Evolutionary conservation across 1,139 yeast species (phyloP).

Genomic region (Kurtzmaniella quercitrusa): DNA sequence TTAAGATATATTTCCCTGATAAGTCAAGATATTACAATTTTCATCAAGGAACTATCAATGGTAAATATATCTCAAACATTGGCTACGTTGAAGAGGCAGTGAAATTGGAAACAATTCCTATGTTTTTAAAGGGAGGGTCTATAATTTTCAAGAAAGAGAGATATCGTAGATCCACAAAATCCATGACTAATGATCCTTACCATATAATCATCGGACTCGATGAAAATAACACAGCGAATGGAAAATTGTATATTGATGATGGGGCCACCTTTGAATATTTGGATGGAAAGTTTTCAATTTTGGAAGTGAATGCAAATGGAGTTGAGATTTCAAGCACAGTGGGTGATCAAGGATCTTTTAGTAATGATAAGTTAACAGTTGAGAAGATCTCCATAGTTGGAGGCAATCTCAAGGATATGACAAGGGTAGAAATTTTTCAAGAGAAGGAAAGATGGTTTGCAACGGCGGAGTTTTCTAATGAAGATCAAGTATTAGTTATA

Average conservation of each 20-base stretch:
- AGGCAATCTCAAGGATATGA: constrained; percentile 7
- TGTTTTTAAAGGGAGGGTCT: constrained; percentile 73
- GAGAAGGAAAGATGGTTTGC: constrained; percentile 32
- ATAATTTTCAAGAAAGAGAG: constrained; percentile 66
- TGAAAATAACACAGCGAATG: constrained; percentile 45
- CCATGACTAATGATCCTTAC: constrained; percentile 82
- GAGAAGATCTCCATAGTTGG: constrained; percentile 63
- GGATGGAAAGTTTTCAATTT: constrained; percentile 42
- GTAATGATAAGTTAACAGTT: constrained; percentile 23
- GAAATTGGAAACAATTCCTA: constrained; percentile 63
- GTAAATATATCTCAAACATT: constrained; percentile 8
- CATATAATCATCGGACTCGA: constrained; percentile 66
- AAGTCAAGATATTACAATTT: constrained; percentile 58
- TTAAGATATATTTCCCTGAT: constrained; percentile 62
- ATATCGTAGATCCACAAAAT: constrained; percentile 71
- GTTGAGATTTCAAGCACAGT: constrained; percentile 2
- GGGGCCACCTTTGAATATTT: constrained; percentile 67
- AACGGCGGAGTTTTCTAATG: constrained; percentile 7
- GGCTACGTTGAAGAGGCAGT: constrained; percentile 27
- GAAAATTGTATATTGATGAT: constrained; percentile 71
- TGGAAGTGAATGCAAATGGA: constrained; percentile 26
- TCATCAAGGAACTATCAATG: constrained; percentile 28
- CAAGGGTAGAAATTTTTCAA: constrained; percentile 21
- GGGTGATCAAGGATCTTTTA: constrained; percentile 8
- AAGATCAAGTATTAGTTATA: constrained; percentile 27